Base-by-base conservation (phyloP, 768 basidiomycete genomes). In the Boletus rex-veris region DNA sequence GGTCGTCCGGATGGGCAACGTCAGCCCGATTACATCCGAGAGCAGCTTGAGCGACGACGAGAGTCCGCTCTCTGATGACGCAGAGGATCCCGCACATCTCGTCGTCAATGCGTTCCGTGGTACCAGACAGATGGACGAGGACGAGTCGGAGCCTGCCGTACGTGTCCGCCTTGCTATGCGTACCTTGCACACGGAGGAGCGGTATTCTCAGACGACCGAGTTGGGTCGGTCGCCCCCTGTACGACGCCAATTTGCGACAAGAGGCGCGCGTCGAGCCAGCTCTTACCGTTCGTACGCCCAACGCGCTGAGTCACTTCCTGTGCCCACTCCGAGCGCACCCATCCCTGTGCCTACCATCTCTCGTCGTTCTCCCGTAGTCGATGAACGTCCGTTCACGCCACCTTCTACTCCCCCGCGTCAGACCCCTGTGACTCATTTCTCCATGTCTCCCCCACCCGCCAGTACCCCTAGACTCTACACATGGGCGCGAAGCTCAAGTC, bases 401-500 rank as follows among this genome's bases (percentile, higher is more conserved):
- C 70, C 73, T 1, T 62, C 66, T 5, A 74, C 75, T 7, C 75
- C 75, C 0, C 68, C 62, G 2, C 66, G 61, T 45, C 66, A 67
- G 51, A 58, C 60, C 8, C 41, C 68, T 2, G 44, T 63, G 26
- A 36, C 62, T 10, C 62, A 63, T 31, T 12, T 62, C 7, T 53
- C 67, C n/a, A 80, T 82, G 26, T 83, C 83, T 3, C 80, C 83
- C 5, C 73, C 82, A 7, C 81, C 81, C 1, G 68, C 79, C 7
- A 77, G 78, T 47, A 80, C 83, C 1, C 84, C 83, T 8, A 75
- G 80, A 38, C 71, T 84, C 30, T 84, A 84, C 64, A 71, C 77
- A 1, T 85, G 84, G 84, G 57, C 71, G n/a, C 50, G 61, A 64
- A 49, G 64, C 64, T 53, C 71, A 67, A 38, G 48, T 55, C 26